Base-by-base conservation (phyloP, 257 asterid genomes). In the Solanum commersonii region DNA sequence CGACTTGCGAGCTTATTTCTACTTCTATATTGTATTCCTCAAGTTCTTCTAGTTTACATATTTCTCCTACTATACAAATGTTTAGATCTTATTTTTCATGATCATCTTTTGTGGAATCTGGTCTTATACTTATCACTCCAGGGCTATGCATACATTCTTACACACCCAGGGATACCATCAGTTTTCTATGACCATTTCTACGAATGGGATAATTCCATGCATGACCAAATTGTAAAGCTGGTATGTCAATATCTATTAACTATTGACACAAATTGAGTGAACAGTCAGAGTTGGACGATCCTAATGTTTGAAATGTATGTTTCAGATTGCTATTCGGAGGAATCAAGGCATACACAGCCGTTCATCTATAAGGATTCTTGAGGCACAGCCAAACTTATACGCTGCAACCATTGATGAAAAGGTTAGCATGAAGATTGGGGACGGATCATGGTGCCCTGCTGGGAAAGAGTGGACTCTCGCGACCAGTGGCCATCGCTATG, bases 141-240 rank as follows among this genome's bases (percentile, higher is more conserved):
- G 98, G 98, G 99, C 18, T 96, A 96, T 27, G 93, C 96, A 22
- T 96, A 96, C 90, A 92, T 96, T 76, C 96, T 97, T 73, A 97
- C 99, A 38, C 99, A 97, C 89, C 99, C 98, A 1, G 98, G 99
- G 86, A 93, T 89, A 40, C 98, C 98, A 46, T 63, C 96, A n/a
- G 98, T 97, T 29, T 95, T 95, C 89, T 96, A 95, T 42, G 99
- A 95, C 91, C 98, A 95, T 91, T 94, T 95, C 91, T 97, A 95
- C 56, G 98, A 96, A 72, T 92, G 95, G 96, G 98, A 93, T 44
- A 87, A 49, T 90, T 73, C 97, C 87, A 87, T 31, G 29, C 99
- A 94, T 68, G 95, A 93, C 90, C 95, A 96, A 89, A 95, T 97
- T 16, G 98, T 89, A 90, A 96, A 96, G 90, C 95, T 96, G 98